Evolutionary conservation across 2,329 filamentous ascomycete genomes (phyloP).

Genomic region (Pseudocercospora pini-densiflorae): DNA sequence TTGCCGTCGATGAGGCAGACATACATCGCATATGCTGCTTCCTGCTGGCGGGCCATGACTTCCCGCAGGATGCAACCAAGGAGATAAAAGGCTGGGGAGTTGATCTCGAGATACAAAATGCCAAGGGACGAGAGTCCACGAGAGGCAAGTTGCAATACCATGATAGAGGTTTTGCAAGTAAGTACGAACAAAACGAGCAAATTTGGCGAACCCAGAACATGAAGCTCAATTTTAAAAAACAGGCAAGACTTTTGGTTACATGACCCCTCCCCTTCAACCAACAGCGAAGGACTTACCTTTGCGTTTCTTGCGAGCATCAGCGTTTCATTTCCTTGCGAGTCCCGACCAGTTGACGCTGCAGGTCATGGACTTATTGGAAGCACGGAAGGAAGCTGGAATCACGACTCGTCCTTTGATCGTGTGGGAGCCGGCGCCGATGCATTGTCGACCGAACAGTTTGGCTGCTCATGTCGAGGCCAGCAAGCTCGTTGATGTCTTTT

Average conservation of each 20-base stretch:
- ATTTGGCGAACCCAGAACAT: neutral
- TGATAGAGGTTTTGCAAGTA: constrained; percentile 16
- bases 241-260: constrained; percentile 22
- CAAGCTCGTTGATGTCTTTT: constrained; percentile 35
- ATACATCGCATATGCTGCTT: constrained; percentile 12
- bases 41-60: constrained; percentile 22
- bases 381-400: constrained; percentile 12
- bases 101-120: constrained; percentile 12
- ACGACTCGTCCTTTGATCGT: constrained; percentile 27
- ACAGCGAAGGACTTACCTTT: constrained; percentile 14
- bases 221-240: neutral
- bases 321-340: constrained; percentile 35
- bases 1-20: constrained; percentile 8
- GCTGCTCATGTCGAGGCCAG: constrained; percentile 26
- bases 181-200: neutral
- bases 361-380: constrained; percentile 17
- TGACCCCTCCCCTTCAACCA: constrained; percentile 20
- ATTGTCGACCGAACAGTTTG: constrained; percentile 31
- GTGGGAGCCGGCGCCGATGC: constrained; percentile 37
- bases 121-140: constrained; percentile 9
- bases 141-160: constrained; percentile 21
- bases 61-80: constrained; percentile 15
- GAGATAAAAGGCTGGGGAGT: constrained; percentile 16
- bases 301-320: constrained; percentile 16
- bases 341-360: constrained; percentile 28